Conservation (phyloP, 1,284 basidiomycete genomes). For the Xerocomus amazonicus region DNA sequence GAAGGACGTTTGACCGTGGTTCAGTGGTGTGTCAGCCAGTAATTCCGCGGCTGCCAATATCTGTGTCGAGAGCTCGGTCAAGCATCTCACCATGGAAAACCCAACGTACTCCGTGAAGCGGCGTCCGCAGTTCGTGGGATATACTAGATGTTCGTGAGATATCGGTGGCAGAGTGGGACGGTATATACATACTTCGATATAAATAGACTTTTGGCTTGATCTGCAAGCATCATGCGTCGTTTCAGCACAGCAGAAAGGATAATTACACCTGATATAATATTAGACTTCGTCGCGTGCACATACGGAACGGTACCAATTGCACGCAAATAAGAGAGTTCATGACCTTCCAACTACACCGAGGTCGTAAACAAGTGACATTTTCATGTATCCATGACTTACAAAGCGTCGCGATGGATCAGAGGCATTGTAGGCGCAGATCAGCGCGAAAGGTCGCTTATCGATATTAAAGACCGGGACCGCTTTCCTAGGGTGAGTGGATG, state of each 20-base stretch:
- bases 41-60: slow-evolving; percentile 91
- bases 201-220: slow-evolving; percentile 88
- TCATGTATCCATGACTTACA: slow-evolving; percentile 42
- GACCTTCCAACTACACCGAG: slow-evolving; percentile 71
- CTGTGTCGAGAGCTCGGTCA: slow-evolving; percentile 33
- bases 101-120: slow-evolving; percentile 72
- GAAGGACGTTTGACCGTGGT: slow-evolving; percentile 82
- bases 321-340: slow-evolving; percentile 88
- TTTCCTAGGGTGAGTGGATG: slow-evolving; percentile 28
- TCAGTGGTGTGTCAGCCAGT: slow-evolving; percentile 77
- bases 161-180: slow-evolving; percentile 3
- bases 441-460: slow-evolving; percentile 88
- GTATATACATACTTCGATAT: slow-evolving; percentile 72
- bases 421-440: slow-evolving; percentile 89
- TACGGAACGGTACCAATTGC: slow-evolving; percentile 59
- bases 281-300: slow-evolving; percentile 7
- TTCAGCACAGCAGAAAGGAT: slow-evolving; percentile 93
- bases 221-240: slow-evolving; percentile 89
- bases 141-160: slow-evolving; percentile 52
- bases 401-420: slow-evolving; percentile 76
- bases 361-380: slow-evolving; percentile 3
- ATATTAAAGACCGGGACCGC: slow-evolving; percentile 92
- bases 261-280: slow-evolving; percentile 66
- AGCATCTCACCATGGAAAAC: neutral
- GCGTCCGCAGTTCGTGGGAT: slow-evolving; percentile 90